Evolutionary conservation across 192 early-diverging fungal species (phyloP).

Genomic region (Entomortierella beljakovae): DNA sequence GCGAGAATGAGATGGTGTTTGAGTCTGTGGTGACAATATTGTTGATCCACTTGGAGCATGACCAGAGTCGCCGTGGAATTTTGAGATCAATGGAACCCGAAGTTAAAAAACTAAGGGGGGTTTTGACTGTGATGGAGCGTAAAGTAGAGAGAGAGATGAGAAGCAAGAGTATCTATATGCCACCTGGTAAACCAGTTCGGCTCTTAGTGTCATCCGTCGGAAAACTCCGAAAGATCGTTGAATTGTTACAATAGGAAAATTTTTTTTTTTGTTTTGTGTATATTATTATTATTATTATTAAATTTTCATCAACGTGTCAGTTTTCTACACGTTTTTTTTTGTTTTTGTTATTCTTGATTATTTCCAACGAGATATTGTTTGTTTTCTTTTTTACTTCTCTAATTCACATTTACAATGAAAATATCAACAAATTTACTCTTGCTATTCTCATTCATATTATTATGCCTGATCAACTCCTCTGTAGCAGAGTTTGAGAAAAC

Average conservation of each 20-base stretch:
- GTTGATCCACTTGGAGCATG: slow-evolving; percentile 41
- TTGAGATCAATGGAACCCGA: slow-evolving; percentile 28
- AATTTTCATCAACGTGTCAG: neutral
- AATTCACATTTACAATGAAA: too few species aligned
- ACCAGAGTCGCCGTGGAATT: slow-evolving; percentile 11
- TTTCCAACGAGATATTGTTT: too few species aligned
- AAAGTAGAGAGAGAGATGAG: slow-evolving; percentile 35
- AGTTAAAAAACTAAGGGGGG: slow-evolving; percentile 38
- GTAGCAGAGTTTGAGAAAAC: too few species aligned
- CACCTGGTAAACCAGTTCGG: neutral
- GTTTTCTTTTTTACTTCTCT: too few species aligned
- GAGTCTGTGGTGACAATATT: slow-evolving; percentile 44
- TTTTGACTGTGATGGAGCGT: slow-evolving; percentile 44
- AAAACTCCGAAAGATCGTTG: slow-evolving; percentile 27
- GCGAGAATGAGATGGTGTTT: slow-evolving; percentile 56
- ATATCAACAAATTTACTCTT: too few species aligned
- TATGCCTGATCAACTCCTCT: too few species aligned
- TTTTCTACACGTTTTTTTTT: too few species aligned
- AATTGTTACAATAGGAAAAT: slow-evolving; percentile 19
- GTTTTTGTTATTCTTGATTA: too few species aligned
- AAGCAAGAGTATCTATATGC: slow-evolving; percentile 13
- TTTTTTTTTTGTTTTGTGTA: neutral
- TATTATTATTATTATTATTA: neutral
- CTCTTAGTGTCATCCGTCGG: slow-evolving; percentile 21
- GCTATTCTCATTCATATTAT: too few species aligned